Percentiles rank a stretch among this genome's conserved stretches.
Conservation (phyloP, 129 eudicot species). For the Flaveria trinervia region DNA sequence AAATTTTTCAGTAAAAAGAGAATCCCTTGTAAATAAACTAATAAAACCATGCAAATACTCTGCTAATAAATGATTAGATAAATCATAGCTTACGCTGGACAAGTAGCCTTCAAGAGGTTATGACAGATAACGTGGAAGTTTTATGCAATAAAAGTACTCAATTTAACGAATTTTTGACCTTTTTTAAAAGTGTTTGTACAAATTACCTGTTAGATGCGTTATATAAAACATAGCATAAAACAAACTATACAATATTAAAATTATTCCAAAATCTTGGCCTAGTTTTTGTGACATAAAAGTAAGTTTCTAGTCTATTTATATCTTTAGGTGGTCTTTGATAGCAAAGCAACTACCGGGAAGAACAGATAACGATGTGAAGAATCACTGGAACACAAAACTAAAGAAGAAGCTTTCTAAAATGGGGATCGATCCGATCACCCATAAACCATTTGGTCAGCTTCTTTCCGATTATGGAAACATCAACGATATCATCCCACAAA, state of each 20-base stretch:
- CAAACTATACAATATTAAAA: background rate
- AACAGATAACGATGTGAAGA: conserved; percentile 96
- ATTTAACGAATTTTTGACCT: no score
- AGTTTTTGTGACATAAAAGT: background rate
- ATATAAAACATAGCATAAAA: background rate
- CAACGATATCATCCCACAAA: conserved; percentile 45
- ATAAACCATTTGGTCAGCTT: conserved; percentile 76
- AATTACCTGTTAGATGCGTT: background rate
- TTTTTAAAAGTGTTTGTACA: no score
- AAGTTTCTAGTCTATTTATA: conserved; percentile 7
- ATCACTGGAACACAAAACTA: conserved; percentile 97
- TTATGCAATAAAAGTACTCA: no score
- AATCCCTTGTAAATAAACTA: no score
- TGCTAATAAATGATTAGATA: no score
- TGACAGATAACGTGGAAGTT: no score
- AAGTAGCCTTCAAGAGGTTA: no score
- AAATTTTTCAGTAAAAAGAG: no score
- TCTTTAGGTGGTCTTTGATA: conserved; percentile 84
- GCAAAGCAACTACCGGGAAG: conserved; percentile 84
- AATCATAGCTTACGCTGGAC: no score
- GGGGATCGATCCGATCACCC: conserved; percentile 96
- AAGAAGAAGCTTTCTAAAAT: conserved; percentile 80
- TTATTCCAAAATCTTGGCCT: background rate
- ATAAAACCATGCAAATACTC: no score
- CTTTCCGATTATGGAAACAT: conserved; percentile 66